Evolutionary conservation across 805 yeast genomes (phyloP), one percentile per base, ranked within the genome.

Genomic region (Pichia nakasei): DNA sequence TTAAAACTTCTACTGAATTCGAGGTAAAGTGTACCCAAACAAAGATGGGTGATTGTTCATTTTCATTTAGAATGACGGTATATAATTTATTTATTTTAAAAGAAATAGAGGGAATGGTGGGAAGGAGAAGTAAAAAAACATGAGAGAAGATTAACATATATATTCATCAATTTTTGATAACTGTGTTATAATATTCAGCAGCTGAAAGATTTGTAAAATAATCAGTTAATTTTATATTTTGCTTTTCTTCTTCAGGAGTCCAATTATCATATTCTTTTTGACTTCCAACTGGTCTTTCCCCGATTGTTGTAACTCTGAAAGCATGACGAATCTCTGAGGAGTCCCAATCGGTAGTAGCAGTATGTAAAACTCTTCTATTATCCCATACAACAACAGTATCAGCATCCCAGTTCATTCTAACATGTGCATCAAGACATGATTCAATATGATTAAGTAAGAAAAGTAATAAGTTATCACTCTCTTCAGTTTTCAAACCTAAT

Each of bases 371-470:
- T 56, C 82, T 68, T 58, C 91, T 76, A 68, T 84, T 83, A 56
- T 84, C 91, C 89, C 91, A 84, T 22, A 81, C 60, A 19, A 80
- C 85, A 41, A 83, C 81, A 2, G 87, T 73, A 41, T 73, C 73
- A 42, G 81, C 79, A 56, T 76, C 80, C 83, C 87, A 84, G 43
- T 62, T 70, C 35, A 85, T 85, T 57, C 89, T 73, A 42, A 80
- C 65, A 52, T 82, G 85, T 53, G 81, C 68, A 58, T 81, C 86
- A 46, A 72, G 73, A 49, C 64, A 64, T 42, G 72, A 71, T 43
- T 59, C 61, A 32, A 79, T 66, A 51, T 76, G 78, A 41, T 65
- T 61, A 54, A 69, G 70, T 51, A 85, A 65, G 54, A 80, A 76
- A 41, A 72, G 63, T 52, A 85, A 66, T 45, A 85, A 85, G 5